Base-by-base conservation (phyloP, 2,329 filamentous ascomycete genomes). In the Hypoxylon sp. region DNA sequence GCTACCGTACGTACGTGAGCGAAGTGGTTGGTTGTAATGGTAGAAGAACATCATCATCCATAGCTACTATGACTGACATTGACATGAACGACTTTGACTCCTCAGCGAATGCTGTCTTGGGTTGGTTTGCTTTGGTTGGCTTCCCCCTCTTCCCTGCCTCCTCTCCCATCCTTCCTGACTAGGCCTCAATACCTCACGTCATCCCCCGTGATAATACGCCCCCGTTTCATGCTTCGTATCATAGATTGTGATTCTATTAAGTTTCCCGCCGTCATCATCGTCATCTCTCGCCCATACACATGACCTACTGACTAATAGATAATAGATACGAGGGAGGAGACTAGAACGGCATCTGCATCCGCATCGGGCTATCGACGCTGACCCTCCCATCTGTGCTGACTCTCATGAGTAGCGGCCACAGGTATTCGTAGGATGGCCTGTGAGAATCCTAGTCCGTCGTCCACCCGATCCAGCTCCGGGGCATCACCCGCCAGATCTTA, bases 401-500 rank as follows among this genome's bases (percentile, higher is more conserved):
- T 51, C 72, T 70, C 37, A 77, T 59, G 19, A 76, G 63, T 47
- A 77, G 69, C 35, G 75, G 75, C 73, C 73, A 74, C 52, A 75
- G 46, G 53, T 71, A 72, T 65, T 74, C 73, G 50, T 70, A 74
- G 44, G 70, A 71, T 65, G 56, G 65, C 51, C 65, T 65, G 58
- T 62, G 68, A 68, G 75, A 74, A 75, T 73, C 80, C 84, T 87
- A 89, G 74, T 86, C 85, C 80, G 84, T 84, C 76, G 90, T 91
- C 96, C 95, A 98, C 24, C 94, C 94, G 57, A 98, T 90, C 94
- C 94, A 99, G 77, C 88, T 91, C 75, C 93, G 88, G 42, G 93
- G 92, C 89, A 98, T 97, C 50, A 98, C 92, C 63, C 96, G 89
- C 96, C 96, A 99, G 68, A 99, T 93, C 84, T 96, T 95, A 74